Percentiles rank a stretch among this genome's conserved stretches.
phyloP scores from a whole-genome alignment of 2,329 filamentous ascomycete genomes.

The Diaporthe australafricana region DNA sequence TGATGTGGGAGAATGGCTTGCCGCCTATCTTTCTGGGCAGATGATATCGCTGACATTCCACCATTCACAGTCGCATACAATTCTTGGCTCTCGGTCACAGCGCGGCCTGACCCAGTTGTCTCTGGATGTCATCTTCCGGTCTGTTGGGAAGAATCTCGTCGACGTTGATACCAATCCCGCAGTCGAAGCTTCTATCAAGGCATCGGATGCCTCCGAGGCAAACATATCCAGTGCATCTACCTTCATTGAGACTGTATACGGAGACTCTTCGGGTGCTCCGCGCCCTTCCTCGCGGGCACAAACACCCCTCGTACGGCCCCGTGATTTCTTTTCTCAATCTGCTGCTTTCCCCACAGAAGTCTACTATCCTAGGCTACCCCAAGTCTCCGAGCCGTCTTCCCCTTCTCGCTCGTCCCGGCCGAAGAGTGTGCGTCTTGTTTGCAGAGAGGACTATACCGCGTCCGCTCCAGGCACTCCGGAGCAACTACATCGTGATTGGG shows the following conservation, averaged over 20 bases:
- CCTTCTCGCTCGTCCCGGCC: conserved; percentile 45
- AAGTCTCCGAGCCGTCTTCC: not conserved
- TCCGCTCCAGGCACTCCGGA: conserved; percentile 31
- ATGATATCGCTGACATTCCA: not conserved
- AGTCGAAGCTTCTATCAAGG: conserved; percentile 78
- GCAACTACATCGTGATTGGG: conserved; percentile 10
- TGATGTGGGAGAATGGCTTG: not conserved
- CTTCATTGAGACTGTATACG: conserved; percentile 84
- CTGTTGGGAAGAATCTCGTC: conserved; percentile 78
- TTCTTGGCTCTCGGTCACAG: conserved; percentile 87
- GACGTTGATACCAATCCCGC: conserved; percentile 68
- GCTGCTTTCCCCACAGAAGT: not conserved
- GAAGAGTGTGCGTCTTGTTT: conserved; percentile 60
- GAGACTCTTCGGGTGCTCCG: conserved; percentile 69
- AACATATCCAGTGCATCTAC: conserved; percentile 77
- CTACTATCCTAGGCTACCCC: not conserved
- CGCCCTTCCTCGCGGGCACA: conserved; percentile 73
- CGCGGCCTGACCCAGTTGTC: conserved; percentile 92
- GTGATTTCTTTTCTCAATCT: conserved; percentile 45
- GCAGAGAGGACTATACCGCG: conserved; percentile 42
- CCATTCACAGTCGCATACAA: conserved; percentile 83
- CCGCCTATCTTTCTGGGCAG: not conserved
- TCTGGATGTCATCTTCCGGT: conserved; percentile 89
- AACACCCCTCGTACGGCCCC: conserved; percentile 75
- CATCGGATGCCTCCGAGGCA: conserved; percentile 85